Evolutionary conservation across 106 monocot genomes (phyloP).

Genomic region (Agapanthus africanus): DNA sequence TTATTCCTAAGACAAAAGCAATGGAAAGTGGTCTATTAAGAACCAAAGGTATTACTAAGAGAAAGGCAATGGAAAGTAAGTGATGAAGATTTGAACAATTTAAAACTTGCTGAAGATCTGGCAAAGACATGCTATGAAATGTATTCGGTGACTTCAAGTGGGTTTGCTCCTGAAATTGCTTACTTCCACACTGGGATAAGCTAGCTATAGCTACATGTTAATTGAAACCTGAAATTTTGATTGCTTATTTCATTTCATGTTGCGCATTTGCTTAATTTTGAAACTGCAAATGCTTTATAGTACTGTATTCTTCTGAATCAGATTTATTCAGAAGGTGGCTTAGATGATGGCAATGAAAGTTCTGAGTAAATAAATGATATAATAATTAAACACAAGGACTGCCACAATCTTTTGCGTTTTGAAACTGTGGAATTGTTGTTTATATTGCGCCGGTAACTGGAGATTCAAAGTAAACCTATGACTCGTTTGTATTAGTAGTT

Average conservation of each 20-base stretch:
- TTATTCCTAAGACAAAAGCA: slow-evolving; percentile 74
- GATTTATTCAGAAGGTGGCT: slow-evolving; percentile 44
- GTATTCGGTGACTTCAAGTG: slow-evolving; percentile 19
- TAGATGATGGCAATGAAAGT: slow-evolving; percentile 72
- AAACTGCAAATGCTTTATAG: too few species aligned
- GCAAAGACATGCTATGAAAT: slow-evolving; percentile 93
- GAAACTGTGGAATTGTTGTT: slow-evolving; percentile 95
- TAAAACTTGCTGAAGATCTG: slow-evolving; percentile 87
- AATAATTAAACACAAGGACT: slow-evolving; percentile 76
- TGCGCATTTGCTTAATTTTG: background rate
- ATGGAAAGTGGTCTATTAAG: slow-evolving; percentile 43
- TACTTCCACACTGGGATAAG: slow-evolving; percentile 77
- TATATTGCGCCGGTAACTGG: slow-evolving; percentile 80
- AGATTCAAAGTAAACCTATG: slow-evolving; percentile 70
- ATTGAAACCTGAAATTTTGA: too few species aligned
- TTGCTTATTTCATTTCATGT: background rate
- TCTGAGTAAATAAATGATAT: slow-evolving; percentile 84
- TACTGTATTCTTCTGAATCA: slow-evolving; percentile 37
- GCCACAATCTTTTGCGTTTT: slow-evolving; percentile 87
- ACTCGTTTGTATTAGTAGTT: background rate
- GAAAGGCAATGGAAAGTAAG: too few species aligned
- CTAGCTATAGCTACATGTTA: too few species aligned
- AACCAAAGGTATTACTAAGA: too few species aligned
- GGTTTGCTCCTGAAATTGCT: slow-evolving; percentile 48
- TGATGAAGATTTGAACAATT: slow-evolving; percentile 60